Conservation (phyloP, 345 rosid genomes). For the Melaleuca alternifolia region DNA sequence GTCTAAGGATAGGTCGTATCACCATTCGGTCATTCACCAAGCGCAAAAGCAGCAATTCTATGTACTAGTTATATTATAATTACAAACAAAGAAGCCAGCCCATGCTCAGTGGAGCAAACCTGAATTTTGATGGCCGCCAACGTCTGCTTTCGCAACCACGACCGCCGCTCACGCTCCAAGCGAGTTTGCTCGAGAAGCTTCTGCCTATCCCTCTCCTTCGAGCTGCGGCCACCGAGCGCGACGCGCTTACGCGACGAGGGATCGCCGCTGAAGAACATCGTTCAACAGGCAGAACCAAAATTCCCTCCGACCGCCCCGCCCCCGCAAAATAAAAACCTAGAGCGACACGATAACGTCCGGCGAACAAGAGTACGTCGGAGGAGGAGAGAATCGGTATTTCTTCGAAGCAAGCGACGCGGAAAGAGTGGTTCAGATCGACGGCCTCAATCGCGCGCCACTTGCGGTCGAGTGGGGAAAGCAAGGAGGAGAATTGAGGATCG, state of each 20-base stretch:
- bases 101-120: constrained; percentile 21
- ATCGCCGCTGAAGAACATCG: constrained; percentile 94
- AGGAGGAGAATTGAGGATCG: no score
- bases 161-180: constrained; percentile 80
- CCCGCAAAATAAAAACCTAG: neutral
- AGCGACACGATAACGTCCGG: neutral
- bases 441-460: no score
- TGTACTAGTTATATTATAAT: neutral
- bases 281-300: neutral
- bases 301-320: neutral
- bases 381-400: neutral
- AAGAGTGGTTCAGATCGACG: no score
- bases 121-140: constrained; percentile 75
- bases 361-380: neutral
- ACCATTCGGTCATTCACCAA: neutral
- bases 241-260: constrained; percentile 89
- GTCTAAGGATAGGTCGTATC: neutral
- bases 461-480: no score
- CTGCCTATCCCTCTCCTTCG: constrained; percentile 90
- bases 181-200: constrained; percentile 95
- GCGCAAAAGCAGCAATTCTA: neutral
- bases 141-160: constrained; percentile 63
- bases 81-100: neutral
- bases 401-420: no score
- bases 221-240: constrained; percentile 96